Evolutionary conservation across 176 grass and related monocot genomes (phyloP), one percentile per base, ranked within the genome.

Genomic region (Stipa capillata): DNA sequence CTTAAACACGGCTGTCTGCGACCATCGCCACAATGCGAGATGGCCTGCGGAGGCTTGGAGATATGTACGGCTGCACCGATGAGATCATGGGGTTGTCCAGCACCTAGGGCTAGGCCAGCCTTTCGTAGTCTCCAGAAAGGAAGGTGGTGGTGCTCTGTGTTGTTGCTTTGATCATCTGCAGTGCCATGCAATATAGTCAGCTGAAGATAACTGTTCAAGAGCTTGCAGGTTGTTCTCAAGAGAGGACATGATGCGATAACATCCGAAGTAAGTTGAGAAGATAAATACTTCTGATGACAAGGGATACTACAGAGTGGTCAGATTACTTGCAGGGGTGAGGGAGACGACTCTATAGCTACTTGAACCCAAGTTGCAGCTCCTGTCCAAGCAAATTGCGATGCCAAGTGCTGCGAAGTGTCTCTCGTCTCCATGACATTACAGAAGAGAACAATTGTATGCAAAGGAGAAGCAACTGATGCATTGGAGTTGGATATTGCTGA

Each of bases 331-430:
- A 21, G 14, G 80, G 43, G 74, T 80, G 12, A 81, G 69, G 58
- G 80, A 79, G 40, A 65, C 79, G 17, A 60, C 74, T 4, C 2
- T 87, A 14, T 79, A 73, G 51, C 50, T 90, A 20, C 45, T 90
- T 74, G 71, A 79, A 50, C 12, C 42, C 5, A 67, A 45, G 9
- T 47, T 79, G 28, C 57, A 37, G 14, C 60, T 68, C 13, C 50
- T 84, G 29, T 64, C 20, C 6, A 49, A 57, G 44, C 59, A 84
- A 69, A 81, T 69, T 13, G 43, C 11, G 5, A 31, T 48, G 59
- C 33, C 18, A 4, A 84, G 74, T 76, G 34, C 29, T 2, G 33
- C 76, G 23, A 87, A 65, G 68, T 84, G 89, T 66, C 7, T 56
- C 45, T 74, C 56, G 58, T 74, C 48, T 36, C 76, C 12, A 80